Base-by-base conservation (phyloP, 208 protist species). In the Phytomonas sp. region DNA sequence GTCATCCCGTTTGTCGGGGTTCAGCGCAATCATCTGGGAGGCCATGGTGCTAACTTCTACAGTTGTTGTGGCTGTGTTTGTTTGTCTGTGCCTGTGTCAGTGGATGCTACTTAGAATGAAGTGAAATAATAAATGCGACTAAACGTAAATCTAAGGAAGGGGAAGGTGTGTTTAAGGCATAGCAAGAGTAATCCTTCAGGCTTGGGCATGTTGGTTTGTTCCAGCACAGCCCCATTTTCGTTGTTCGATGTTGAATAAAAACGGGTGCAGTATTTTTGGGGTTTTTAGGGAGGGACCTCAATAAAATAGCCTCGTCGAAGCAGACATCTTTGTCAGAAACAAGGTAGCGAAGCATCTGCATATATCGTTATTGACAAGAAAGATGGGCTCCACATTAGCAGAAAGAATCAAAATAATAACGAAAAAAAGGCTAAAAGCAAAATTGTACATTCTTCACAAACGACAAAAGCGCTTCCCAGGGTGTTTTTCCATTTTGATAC, bases 1-100 rank as follows among this genome's bases (percentile, higher is more conserved):
- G 81, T 98, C 94, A 74, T 84, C 78, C 80, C 82, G 76, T 71
- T 93, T 91, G 29, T 94, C 81, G 69, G 94, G 94, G 73, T 97
- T 88, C n/a, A 97, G 80, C 32, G 90, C 81, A 26, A 97, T 77
- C 77, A 91, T 90, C 36, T 78, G 67, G 65, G 81, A 69, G 60
- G 88, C 72, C 88, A 94, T 94, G n/a, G 23, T 70, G n/a, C n/a
- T n/a, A n/a, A n/a, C n/a, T n/a, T n/a, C n/a, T n/a, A n/a, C n/a
- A n/a, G n/a, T n/a, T n/a, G n/a, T n/a, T n/a, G n/a, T n/a, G n/a
- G n/a, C n/a, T n/a, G n/a, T n/a, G n/a, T n/a, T n/a, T n/a, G n/a
- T n/a, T n/a, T n/a, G n/a, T n/a, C n/a, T n/a, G n/a, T n/a, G n/a
- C n/a, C n/a, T n/a, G n/a, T n/a, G n/a, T n/a, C n/a, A n/a, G n/a